Evolutionary conservation across 2,329 filamentous ascomycete genomes (phyloP), one percentile per base, ranked within the genome.

Genomic region (Penicillium sp.): DNA sequence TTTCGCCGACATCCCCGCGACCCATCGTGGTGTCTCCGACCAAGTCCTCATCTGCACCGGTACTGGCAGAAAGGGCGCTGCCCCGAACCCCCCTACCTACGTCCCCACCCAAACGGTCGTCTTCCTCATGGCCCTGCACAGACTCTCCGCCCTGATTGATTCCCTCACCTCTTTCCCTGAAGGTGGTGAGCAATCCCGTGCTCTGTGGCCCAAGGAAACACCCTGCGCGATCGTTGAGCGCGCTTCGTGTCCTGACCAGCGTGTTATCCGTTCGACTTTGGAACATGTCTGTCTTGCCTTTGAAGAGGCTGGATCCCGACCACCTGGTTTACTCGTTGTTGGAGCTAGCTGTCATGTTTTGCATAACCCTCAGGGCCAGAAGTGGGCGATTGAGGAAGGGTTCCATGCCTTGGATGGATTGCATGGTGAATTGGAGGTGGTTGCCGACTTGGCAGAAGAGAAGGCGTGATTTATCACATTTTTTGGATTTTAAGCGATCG

Each of bases 31-130:
- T 42, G 89, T 96, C 0, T 88, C 91, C 3, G 94, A 99, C 67
- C 92, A 97, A 73, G 87, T 99, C 0, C 81, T 99, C 24, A 83
- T 99, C n/a, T 97, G 94, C 75, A 99, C 94, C 0, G 94, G 94
- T 0, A 99, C 94, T 0, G 94, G 94, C 1, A 85, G 94, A 66
- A 95, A 96, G 75, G 94, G 94, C 11, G 88, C 84, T 50, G 80
- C 90, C 0, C 92, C 92, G 0, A 78, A 84, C n/a, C 91, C 92
- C 32, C 94, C 94, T 0, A 86, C 87, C 58, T 96, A 86, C 70
- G 84, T 92, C 0, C 71, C 81, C 2, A 88, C 83, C 8, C 83
- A 92, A 53, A 97, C 94, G 0, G 89, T 94, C 1, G 89, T 99
- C 4, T 96, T 97, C 61, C 77, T 99, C 45, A 99, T 99, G 94